Evolutionary conservation across 2,329 filamentous ascomycete species (phyloP).

Genomic region (Aspergillus fumigatus): DNA sequence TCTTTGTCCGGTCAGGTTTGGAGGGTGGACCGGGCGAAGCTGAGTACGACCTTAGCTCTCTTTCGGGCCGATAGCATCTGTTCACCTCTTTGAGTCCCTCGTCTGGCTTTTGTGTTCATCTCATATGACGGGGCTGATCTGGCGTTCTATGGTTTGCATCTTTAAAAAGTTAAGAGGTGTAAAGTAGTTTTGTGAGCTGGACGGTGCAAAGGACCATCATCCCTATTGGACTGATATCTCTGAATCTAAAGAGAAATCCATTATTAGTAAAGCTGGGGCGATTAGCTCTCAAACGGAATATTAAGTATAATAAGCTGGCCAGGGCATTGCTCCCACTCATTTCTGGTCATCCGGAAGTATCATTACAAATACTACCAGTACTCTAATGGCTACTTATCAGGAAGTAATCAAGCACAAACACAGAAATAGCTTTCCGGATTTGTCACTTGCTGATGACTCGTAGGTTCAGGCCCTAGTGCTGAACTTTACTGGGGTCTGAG

Average conservation of each 20-base stretch:
- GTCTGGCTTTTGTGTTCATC: slow-evolving; percentile 5
- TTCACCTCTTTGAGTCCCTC: background rate
- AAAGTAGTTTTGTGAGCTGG: slow-evolving; percentile 8
- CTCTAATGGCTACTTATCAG: background rate
- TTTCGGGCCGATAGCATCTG: slow-evolving; percentile 8
- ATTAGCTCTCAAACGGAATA: background rate
- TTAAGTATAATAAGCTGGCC: background rate
- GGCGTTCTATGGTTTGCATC: slow-evolving; percentile 15
- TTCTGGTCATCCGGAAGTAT: background rate
- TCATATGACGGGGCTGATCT: slow-evolving; percentile 10
- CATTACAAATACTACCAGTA: background rate
- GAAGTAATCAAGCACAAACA: no score
- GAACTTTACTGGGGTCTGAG: no score
- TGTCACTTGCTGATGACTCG: no score
- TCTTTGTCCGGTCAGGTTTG: background rate
- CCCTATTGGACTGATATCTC: background rate
- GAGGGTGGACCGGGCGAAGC: background rate
- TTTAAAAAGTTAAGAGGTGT: slow-evolving; percentile 4
- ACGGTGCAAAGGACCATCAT: background rate
- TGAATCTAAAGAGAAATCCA: background rate
- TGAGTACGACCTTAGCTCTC: slow-evolving; percentile 2
- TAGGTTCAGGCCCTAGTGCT: no score
- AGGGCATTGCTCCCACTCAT: background rate
- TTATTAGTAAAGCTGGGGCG: background rate
- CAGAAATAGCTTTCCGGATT: no score